Conservation (phyloP, 305 asterid species). For the Ilex paraguariensis region DNA sequence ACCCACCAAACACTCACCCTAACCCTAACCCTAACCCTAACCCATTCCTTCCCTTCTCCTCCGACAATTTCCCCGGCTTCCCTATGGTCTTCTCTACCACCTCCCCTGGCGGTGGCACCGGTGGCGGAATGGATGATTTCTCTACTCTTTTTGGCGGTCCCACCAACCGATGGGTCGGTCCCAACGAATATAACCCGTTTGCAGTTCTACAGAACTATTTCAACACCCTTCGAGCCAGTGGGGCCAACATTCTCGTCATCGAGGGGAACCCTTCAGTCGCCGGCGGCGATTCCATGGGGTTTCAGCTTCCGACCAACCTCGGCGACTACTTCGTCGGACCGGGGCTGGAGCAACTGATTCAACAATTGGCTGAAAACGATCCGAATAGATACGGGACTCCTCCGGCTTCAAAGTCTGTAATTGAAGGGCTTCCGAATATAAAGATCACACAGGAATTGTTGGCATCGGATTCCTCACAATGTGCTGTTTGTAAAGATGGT, state of each 20-base stretch:
- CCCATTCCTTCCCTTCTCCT: too few species aligned
- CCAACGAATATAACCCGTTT: conserved; percentile 46
- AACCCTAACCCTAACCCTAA: conserved; percentile 15
- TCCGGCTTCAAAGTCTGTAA: conserved; percentile 59
- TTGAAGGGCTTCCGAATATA: conserved; percentile 50
- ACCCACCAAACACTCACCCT: conserved; percentile 26
- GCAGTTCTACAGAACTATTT: conserved; percentile 43
- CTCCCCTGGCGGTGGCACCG: conserved; percentile 22
- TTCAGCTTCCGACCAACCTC: conserved; percentile 41
- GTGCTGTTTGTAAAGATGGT: conserved; percentile 69
- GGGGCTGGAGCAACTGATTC: conserved; percentile 72
- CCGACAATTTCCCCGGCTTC: background rate
- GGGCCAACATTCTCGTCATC: conserved; percentile 51
- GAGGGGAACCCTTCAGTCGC: conserved; percentile 38
- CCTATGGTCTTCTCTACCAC: conserved; percentile 2
- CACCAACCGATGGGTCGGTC: background rate
- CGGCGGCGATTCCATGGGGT: conserved; percentile 17
- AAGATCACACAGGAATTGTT: conserved; percentile 38
- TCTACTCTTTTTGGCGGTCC: conserved; percentile 18
- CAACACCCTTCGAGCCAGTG: conserved; percentile 38
- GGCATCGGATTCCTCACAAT: conserved; percentile 47
- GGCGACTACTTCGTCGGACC: conserved; percentile 72
- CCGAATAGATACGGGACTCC: conserved; percentile 72
- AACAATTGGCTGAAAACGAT: conserved; percentile 71
- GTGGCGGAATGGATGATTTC: background rate